Base-by-base conservation (phyloP, 441 rosid species). In the Aleurites moluccanus region DNA sequence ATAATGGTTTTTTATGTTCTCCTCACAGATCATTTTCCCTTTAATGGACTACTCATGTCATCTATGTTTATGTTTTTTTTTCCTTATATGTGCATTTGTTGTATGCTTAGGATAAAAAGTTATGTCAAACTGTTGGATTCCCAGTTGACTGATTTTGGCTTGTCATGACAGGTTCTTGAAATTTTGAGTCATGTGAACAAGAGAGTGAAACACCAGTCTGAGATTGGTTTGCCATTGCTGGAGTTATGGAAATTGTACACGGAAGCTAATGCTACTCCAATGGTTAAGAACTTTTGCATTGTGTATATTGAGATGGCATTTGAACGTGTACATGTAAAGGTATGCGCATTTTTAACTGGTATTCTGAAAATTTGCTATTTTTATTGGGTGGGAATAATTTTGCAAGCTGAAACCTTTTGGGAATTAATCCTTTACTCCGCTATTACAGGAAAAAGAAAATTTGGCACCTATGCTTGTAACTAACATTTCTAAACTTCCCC, bases 261-360 rank as follows among this genome's bases (percentile, higher is more conserved):
- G 11, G 88, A 84, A 63, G 70, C 83, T 75, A 77, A 80, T 91
- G 88, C 89, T 67, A 33, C 85, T 79, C 86, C 92, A 30, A 92
- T 91, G 91, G 96, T 95, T 73, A 88, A 82, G 83, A 95, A 92
- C 73, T 95, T 95, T 75, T 92, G 92, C 82, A 85, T 91, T 56
- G 91, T 95, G 73, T 95, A 95, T 75, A 82, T 95, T 81, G 99
- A 95, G 87, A 95, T 95, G 99, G 98, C 97, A 61, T 90, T 92
- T 80, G 99, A 92, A 75, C 88, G 91, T 44, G 86, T 84, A 38
- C 79, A 82, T 73, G 74, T 75, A 70, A 91, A 89, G 94, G 99
- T 91, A 67, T 45, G 86, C 79, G 62, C 69, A 71, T 60, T 64
- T 55, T 23, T 30, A 5, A 45, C 53, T 64, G 56, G 60, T 27